Evolutionary conservation across 2,329 filamentous ascomycete species (phyloP).

Genomic region (Aspergillus alliaceus): DNA sequence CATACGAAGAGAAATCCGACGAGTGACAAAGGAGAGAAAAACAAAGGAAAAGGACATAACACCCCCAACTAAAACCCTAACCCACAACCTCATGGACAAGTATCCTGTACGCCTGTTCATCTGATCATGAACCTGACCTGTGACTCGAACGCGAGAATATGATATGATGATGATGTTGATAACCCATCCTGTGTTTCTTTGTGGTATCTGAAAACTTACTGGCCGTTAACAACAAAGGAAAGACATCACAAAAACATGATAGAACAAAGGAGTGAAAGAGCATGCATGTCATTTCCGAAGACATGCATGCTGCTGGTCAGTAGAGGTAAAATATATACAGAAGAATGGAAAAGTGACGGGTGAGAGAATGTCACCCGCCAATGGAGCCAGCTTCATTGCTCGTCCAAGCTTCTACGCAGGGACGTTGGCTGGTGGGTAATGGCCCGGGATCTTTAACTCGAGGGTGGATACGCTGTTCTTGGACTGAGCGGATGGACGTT

Average conservation of each 20-base stretch:
- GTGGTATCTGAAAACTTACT: not conserved
- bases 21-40: not conserved
- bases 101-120: not conserved
- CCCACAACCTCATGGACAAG: not conserved
- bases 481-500: constrained; percentile 16
- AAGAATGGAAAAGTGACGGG: not conserved
- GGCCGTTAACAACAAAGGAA: constrained; percentile 1
- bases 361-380: not conserved
- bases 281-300: not conserved
- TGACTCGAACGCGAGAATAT: not conserved
- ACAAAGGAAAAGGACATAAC: not conserved
- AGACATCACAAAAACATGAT: not conserved
- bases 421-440: constrained; percentile 34
- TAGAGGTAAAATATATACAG: not conserved
- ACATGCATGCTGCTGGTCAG: constrained; percentile 2
- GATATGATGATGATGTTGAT: not conserved
- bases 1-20: constrained; percentile 8
- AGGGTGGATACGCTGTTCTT: constrained; percentile 32
- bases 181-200: not conserved
- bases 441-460: constrained; percentile 38
- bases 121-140: not conserved
- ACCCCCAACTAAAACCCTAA: not conserved
- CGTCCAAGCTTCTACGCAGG: constrained; percentile 20
- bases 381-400: not conserved
- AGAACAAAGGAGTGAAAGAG: not conserved